These are phyloP conservation scores for Neocatenulostroma microsporum DNA, from an alignment of 2,329 filamentous ascomycete species.

Conservation along the genomic window DNA sequence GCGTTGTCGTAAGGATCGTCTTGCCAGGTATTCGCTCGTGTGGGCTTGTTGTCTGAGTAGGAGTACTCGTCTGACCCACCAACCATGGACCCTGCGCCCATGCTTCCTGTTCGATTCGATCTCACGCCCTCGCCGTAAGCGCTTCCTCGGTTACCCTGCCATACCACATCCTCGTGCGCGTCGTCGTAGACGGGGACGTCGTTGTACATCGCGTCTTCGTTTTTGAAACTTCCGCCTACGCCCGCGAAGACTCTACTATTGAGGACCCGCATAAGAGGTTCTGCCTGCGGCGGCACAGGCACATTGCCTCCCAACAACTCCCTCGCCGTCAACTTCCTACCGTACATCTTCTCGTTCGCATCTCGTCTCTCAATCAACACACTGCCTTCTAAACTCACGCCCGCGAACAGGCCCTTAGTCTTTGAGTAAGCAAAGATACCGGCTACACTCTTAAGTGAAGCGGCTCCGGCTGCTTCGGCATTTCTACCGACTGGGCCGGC, in stretches of 20 bases:
- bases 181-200: conserved; percentile 86
- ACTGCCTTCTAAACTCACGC: conserved; percentile 87
- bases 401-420: conserved; percentile 94
- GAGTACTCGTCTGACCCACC: conserved; percentile 36
- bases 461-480: conserved; percentile 89
- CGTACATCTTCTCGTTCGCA: conserved; percentile 94
- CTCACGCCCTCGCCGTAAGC: conserved; percentile 61
- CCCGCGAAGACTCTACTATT: conserved; percentile 80
- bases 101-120: conserved; percentile 40
- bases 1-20: conserved; percentile 64
- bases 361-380: conserved; percentile 91
- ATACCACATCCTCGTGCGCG: conserved; percentile 70
- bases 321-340: conserved; percentile 67
- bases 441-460: conserved; percentile 78
- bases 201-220: conserved; percentile 74
- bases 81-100: conserved; percentile 3
- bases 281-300: conserved; percentile 69
- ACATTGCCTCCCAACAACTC: conserved; percentile 76
- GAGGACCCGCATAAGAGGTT: conserved; percentile 74
- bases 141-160: conserved; percentile 66
- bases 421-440: conserved; percentile 97
- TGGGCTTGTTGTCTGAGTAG: conserved; percentile 50
- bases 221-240: conserved; percentile 38
- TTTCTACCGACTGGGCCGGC: conserved; percentile 91
- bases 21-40: conserved; percentile 63